A percentile compares a stretch with the other conserved stretches of the same genome.
Evolutionary conservation across 2,329 filamentous ascomycete genomes (phyloP).

Genomic region (Neofusicoccum cordaticola): DNA sequence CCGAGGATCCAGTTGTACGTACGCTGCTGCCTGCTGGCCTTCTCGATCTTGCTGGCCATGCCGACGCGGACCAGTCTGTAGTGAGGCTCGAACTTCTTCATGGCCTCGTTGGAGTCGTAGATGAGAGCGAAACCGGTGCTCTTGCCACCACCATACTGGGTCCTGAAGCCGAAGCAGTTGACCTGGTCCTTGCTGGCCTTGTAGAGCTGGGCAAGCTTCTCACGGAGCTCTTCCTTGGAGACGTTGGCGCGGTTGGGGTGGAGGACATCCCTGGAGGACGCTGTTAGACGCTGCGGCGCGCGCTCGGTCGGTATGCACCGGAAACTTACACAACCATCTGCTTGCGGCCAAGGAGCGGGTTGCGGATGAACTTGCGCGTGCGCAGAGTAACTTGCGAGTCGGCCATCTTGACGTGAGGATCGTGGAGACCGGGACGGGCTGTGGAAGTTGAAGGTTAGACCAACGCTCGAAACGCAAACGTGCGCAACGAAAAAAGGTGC

Average conservation of each 20-base stretch:
- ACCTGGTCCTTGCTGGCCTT: constrained; percentile 98
- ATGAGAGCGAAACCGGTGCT: constrained; percentile 97
- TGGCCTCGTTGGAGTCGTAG: constrained; percentile 96
- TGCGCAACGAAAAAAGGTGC: neutral
- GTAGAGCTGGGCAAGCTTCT: constrained; percentile 93
- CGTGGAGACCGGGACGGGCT: constrained; percentile 13
- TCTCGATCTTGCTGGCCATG: constrained; percentile 91
- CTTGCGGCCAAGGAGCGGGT: constrained; percentile 97
- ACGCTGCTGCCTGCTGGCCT: constrained; percentile 98
- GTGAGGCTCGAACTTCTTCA: constrained; percentile 99
- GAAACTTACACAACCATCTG: constrained; percentile 93
- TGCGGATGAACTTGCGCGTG: constrained; percentile 99
- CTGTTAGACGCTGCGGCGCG: constrained; percentile 19
- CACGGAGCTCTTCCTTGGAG: constrained; percentile 97
- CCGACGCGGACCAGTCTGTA: constrained; percentile 96
- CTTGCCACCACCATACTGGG: constrained; percentile 99
- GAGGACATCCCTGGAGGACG: constrained; percentile 81
- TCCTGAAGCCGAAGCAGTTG: constrained; percentile 97
- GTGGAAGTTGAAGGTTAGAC: neutral
- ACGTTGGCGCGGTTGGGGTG: constrained; percentile 98
- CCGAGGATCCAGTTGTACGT: constrained; percentile 52
- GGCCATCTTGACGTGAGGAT: constrained; percentile 67
- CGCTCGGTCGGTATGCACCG: constrained; percentile 6
- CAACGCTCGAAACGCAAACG: neutral
- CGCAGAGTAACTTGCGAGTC: constrained; percentile 63